Percentiles rank a stretch among this genome's conserved stretches.
Evolutionary conservation across 1,284 basidiomycete genomes (phyloP).

Genomic region (Coniophora puteana): DNA sequence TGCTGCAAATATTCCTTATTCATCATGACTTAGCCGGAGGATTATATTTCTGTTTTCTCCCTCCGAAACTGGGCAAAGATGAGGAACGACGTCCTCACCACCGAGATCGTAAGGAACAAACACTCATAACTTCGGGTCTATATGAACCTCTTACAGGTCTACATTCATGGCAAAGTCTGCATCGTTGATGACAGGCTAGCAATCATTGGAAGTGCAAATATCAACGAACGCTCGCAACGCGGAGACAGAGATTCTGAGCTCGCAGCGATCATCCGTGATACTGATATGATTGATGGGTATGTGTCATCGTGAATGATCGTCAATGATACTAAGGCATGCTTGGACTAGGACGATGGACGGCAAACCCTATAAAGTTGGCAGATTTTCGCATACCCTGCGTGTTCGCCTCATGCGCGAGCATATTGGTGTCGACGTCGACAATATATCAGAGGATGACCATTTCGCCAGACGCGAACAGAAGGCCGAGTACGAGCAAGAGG

Average conservation of each 20-base stretch:
- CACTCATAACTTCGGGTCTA: background rate
- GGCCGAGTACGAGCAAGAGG: slow-evolving; percentile 50
- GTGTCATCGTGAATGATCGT: slow-evolving; percentile 26
- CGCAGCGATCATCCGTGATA: slow-evolving; percentile 90
- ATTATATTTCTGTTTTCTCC: slow-evolving; percentile 92
- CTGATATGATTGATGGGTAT: slow-evolving; percentile 91
- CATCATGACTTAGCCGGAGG: slow-evolving; percentile 65
- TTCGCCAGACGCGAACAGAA: slow-evolving; percentile 55
- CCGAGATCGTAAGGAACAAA: slow-evolving; percentile 68
- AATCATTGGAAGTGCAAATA: slow-evolving; percentile 99
- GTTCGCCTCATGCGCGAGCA: slow-evolving; percentile 97
- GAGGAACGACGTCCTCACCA: slow-evolving; percentile 80
- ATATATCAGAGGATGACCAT: slow-evolving; percentile 75
- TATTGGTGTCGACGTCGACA: slow-evolving; percentile 92
- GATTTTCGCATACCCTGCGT: slow-evolving; percentile 93
- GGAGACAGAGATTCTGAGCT: slow-evolving; percentile 97
- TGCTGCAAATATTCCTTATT: slow-evolving; percentile 4
- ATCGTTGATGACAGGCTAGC: slow-evolving; percentile 95
- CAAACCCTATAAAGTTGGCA: slow-evolving; percentile 91
- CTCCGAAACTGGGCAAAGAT: slow-evolving; percentile 94
- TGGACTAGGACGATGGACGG: slow-evolving; percentile 83
- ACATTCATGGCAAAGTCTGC: slow-evolving; percentile 81
- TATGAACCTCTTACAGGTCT: slow-evolving; percentile 52
- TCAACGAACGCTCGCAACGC: slow-evolving; percentile 95
- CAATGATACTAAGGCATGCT: too few species aligned